Conservation (phyloP, 1,284 basidiomycete genomes). For the Chiua sp. region DNA sequence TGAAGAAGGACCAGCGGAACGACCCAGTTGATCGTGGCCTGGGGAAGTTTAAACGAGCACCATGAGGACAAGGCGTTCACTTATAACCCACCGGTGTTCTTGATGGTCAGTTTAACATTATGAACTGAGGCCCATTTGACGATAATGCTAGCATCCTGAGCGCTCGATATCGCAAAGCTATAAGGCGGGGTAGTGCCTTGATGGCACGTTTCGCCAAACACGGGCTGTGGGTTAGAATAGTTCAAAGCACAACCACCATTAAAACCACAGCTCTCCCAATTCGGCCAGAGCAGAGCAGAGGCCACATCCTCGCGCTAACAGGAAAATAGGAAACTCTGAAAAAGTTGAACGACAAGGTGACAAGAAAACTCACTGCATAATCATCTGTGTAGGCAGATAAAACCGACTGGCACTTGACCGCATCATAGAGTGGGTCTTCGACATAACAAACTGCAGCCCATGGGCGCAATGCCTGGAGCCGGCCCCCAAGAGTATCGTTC, state of each 20-base stretch:
- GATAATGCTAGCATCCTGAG: constrained; percentile 21
- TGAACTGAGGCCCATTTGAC: constrained; percentile 19
- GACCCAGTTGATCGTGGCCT: constrained; percentile 26
- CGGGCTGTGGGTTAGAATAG: constrained; percentile 19
- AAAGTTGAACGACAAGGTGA: not conserved
- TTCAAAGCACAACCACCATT: constrained; percentile 17
- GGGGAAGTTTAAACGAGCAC: not conserved
- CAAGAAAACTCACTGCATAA: not conserved
- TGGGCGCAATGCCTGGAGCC: constrained; percentile 9
- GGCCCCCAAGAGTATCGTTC: constrained; percentile 11
- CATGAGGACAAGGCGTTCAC: not conserved
- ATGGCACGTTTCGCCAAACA: constrained; percentile 12
- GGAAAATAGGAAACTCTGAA: not conserved
- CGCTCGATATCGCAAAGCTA: constrained; percentile 14
- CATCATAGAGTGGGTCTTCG: constrained; percentile 9
- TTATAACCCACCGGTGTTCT: constrained; percentile 20
- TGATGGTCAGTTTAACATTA: constrained; percentile 19
- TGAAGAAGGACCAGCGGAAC: constrained; percentile 18
- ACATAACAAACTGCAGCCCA: constrained; percentile 12
- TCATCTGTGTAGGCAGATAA: constrained; percentile 9
- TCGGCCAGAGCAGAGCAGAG: constrained; percentile 21
- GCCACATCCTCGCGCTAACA: constrained; percentile 14
- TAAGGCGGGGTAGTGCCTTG: constrained; percentile 24
- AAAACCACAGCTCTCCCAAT: constrained; percentile 23
- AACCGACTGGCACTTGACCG: constrained; percentile 2